Conservation (phyloP, 2,329 filamentous ascomycete genomes). For the Ceratocystis cacaofunesta region DNA sequence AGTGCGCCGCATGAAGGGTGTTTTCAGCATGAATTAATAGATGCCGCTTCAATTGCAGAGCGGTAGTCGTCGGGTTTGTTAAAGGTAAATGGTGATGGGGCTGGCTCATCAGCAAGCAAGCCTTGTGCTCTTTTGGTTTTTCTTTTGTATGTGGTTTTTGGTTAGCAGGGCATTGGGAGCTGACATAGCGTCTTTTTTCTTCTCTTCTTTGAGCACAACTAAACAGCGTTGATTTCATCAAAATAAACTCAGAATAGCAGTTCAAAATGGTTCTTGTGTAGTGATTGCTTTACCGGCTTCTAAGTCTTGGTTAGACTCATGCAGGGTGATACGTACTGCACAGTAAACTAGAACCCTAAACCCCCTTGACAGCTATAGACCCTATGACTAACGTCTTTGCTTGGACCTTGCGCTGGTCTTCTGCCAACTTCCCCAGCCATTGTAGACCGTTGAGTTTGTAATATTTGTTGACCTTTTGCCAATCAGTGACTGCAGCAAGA, state of each 20-base stretch:
- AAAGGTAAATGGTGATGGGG: background rate
- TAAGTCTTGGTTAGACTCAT: no score
- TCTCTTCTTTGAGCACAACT: background rate
- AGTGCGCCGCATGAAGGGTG: conserved; percentile 36
- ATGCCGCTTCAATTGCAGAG: conserved; percentile 12
- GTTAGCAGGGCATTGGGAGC: background rate
- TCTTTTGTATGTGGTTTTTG: background rate
- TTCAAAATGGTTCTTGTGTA: background rate
- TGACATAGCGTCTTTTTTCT: background rate
- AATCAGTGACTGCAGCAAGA: conserved; percentile 46
- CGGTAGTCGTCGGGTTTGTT: background rate
- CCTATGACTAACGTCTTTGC: conserved; percentile 58
- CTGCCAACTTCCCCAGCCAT: conserved; percentile 33
- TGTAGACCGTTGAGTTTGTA: conserved; percentile 64
- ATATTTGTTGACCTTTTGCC: conserved; percentile 60
- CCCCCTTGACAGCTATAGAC: conserved; percentile 61
- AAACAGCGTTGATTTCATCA: background rate
- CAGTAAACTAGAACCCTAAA: background rate
- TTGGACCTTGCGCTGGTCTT: conserved; percentile 34
- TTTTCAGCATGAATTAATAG: conserved; percentile 26
- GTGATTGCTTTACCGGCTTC: background rate
- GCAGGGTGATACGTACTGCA: background rate
- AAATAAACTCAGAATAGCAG: background rate
- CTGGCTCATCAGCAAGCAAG: background rate
- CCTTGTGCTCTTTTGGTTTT: background rate